A percentile compares a stretch with the other conserved stretches of the same genome.
These are phyloP conservation scores for Tetrapisispora nanseiensis DNA, from an alignment of 805 yeast species.

Conservation along the genomic window DNA sequence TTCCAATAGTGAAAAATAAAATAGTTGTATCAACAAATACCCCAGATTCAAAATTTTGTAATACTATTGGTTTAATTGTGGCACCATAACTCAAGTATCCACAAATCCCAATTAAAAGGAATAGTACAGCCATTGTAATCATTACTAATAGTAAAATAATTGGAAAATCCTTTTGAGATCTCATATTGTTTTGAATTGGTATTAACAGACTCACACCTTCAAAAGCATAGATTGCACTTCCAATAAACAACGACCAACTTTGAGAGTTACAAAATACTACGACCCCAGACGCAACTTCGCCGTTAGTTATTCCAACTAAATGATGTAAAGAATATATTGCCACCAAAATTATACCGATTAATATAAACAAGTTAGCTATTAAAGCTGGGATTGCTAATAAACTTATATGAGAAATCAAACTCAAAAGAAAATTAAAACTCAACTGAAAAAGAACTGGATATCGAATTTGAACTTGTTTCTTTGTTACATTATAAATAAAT, in stretches of 20 bases:
- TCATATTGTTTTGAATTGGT: slow-evolving; percentile 78
- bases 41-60: slow-evolving; percentile 55
- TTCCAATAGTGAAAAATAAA: slow-evolving; percentile 63
- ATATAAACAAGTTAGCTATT: slow-evolving; percentile 58
- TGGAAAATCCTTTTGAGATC: slow-evolving; percentile 63
- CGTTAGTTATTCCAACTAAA: slow-evolving; percentile 16
- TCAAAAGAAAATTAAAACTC: slow-evolving; percentile 51
- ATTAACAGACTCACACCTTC: slow-evolving; percentile 78
- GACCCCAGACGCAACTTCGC: slow-evolving; percentile 44
- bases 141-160: slow-evolving; percentile 55
- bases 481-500: slow-evolving; percentile 43
- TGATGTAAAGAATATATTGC: slow-evolving; percentile 40
- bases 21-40: slow-evolving; percentile 56
- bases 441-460: slow-evolving; percentile 46
- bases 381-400: slow-evolving; percentile 62
- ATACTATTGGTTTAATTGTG: slow-evolving; percentile 53
- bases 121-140: slow-evolving; percentile 48
- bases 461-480: too few relatives aligned
- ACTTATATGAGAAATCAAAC: slow-evolving; percentile 66
- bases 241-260: slow-evolving; percentile 63
- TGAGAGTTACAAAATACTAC: slow-evolving; percentile 41
- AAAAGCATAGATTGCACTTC: slow-evolving; percentile 80
- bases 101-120: slow-evolving; percentile 52
- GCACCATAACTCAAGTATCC: slow-evolving; percentile 67
- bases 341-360: slow-evolving; percentile 57